phyloP scores from a whole-genome alignment of 176 grass and related monocot species.

The Raddia distichophylla region DNA sequence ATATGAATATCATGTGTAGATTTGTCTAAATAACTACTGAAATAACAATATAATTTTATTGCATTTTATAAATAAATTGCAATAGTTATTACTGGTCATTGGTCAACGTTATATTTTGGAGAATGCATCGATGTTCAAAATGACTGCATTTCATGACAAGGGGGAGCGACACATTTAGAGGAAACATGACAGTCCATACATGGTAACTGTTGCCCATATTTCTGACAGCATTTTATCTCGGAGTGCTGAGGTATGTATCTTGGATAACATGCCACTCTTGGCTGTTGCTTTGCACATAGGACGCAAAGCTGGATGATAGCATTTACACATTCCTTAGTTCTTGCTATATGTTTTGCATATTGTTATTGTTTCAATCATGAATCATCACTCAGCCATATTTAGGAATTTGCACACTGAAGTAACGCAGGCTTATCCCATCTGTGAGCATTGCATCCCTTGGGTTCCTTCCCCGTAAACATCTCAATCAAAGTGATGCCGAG shows the following conservation, averaged over 20 bases:
- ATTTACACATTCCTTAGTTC: not conserved
- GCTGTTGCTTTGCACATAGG: not conserved
- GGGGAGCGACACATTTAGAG: not conserved
- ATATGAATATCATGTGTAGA: too few species aligned
- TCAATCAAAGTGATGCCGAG: constrained; percentile 16
- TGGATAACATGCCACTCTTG: not conserved
- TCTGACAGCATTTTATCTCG: not conserved
- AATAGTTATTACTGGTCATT: too few species aligned
- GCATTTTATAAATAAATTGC: too few species aligned
- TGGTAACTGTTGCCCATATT: not conserved
- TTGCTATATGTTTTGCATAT: not conserved
- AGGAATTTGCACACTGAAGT: constrained; percentile 3
- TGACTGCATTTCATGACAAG: too few species aligned
- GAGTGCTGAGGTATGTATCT: not conserved
- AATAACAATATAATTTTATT: too few species aligned
- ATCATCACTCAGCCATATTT: not conserved
- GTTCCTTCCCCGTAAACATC: constrained; percentile 16
- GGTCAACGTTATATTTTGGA: too few species aligned
- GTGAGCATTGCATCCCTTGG: constrained; percentile 23
- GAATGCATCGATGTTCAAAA: too few species aligned
- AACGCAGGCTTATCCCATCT: constrained; percentile 14
- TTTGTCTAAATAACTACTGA: too few species aligned
- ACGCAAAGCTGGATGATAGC: not conserved
- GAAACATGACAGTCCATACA: not conserved
- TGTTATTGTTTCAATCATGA: constrained; percentile 1